Base-by-base conservation (phyloP, 108 stramenopile genomes). In the Schizochytrium sp. region DNA sequence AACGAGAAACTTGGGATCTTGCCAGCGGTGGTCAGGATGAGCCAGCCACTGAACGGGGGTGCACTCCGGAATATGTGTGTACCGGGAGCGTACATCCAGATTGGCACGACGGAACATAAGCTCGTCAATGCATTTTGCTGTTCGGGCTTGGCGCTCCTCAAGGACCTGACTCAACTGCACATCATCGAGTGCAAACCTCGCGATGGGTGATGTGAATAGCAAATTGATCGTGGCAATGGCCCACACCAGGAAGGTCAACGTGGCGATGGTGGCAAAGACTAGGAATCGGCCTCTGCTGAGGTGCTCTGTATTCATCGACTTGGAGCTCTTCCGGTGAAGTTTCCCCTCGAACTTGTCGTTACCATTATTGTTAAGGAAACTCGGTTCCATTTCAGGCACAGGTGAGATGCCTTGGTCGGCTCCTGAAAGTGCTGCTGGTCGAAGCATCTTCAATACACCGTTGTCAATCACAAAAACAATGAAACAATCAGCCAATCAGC, bases 21-120 rank as follows among this genome's bases (percentile, higher is more conserved):
- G 64, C 64, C 64, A 69, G 64, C 64, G 64, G 64, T 69, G 64
- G 1, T 69, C 64, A 7, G 64, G 64, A 69, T 69, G 64, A 8
- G 64, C 64, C 42, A 69, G 64, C 64, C 64, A 69, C 28, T 69
- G 64, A 7, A 69, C 3, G 10, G 40, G 64, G 64, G 64, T 38
- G 64, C 64, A 69, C 15, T 69, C 64, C 12, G 12, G 42, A 38
- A 69, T 69, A 44, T 60, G 19, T 60, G 19, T n/a, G 28, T 17
- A 17, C 17, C 28, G 59, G 17, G 17, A 0, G 59, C 19, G 28
- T 60, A n/a, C 28, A 1, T 44, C 15, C 28, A 28, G 64, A 38
- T 44, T 28, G 64, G 64, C 1, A 5, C 28, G 64, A 15, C 64
- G 64, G 10, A 69, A 0, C 10, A 44, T 44, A 15, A 69, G 64